Conservation (phyloP, 139 green algal species). For the Bryopsis sp. region DNA sequence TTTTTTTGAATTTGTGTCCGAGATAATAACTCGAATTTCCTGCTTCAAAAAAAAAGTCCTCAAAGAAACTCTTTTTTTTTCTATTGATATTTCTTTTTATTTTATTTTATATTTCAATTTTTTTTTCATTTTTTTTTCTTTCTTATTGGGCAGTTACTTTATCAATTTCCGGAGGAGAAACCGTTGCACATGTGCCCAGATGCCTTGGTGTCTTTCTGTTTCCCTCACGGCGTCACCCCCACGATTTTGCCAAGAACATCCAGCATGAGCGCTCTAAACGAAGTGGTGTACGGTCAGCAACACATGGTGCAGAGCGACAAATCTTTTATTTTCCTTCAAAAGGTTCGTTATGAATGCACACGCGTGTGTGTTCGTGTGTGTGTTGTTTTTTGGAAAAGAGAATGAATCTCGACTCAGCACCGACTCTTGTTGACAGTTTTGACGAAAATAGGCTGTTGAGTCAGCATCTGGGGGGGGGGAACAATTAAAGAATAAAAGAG, state of each 20-base stretch:
- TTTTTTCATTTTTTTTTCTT: no score
- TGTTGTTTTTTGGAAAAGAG: no score
- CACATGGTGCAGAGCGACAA: conserved; percentile 6
- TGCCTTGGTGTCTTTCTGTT: conserved; percentile 2
- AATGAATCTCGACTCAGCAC: no score
- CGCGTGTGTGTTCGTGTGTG: background rate
- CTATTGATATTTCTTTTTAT: background rate
- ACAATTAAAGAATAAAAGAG: no score
- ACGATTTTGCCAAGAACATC: background rate
- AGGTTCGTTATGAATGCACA: background rate
- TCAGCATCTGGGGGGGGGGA: no score
- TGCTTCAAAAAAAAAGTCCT: background rate
- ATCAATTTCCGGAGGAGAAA: conserved; percentile 13
- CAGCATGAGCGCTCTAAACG: conserved; percentile 5
- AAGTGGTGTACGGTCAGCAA: conserved; percentile 4
- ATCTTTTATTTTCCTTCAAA: conserved; percentile 6
- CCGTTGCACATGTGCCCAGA: background rate
- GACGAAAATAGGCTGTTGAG: no score
- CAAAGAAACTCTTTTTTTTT: background rate
- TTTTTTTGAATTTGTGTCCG: background rate
- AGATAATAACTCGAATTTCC: background rate
- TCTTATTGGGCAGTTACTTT: conserved; percentile 1
- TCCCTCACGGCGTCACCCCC: background rate
- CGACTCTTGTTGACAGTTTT: no score
- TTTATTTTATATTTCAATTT: no score